Evolutionary conservation across 352 stramenopile species (phyloP), one percentile per base, ranked within the genome.

Genomic region (Globisporangium solare): DNA sequence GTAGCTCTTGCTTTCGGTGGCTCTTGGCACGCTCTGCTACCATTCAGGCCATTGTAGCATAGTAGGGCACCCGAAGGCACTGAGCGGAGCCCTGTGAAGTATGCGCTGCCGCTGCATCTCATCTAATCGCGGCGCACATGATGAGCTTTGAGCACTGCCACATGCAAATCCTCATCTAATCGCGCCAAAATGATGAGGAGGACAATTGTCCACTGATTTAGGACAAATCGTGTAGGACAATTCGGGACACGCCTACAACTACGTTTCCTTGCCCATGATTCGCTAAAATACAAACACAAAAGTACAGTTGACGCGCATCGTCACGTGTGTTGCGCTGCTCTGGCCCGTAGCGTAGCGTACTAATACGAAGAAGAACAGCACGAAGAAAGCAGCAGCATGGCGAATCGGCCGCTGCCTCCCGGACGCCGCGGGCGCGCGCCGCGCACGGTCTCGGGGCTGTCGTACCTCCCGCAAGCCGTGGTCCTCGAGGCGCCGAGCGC

Each of bases 351-450:
- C 39, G 39, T n/a, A 35, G 27, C 27, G 27, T n/a, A 7, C 3
- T 8, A 35, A 0, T 35, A 10, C 27, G 27, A 35, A 35, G 27
- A 42, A 47, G 52, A 27, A 17, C 47, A 35, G 39, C 21, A 57
- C n/a, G n/a, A n/a, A 50, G 10, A 42, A 40, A 17, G 12, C 11
- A 31, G n/a, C 32, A 18, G 8, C 4, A 66, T 66, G 59, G 52
- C 59, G 31, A 56, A 52, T 32, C 59, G 59, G 18, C 59, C 59
- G 53, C 32, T 66, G 24, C 59, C 59, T 1, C 59, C 59, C 3
- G 59, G 59, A 40, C 52, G 59, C 20, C 59, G 59, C 39, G 53
- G 59, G 11, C 32, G 47, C 0, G 52, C 41, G 0, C 51, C 59
- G 11, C 52, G 59, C 54, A 48, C 48, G 32, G 32, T 31, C 15